Conservation (phyloP, 768 basidiomycete species). For the Tricholomella constricta region DNA sequence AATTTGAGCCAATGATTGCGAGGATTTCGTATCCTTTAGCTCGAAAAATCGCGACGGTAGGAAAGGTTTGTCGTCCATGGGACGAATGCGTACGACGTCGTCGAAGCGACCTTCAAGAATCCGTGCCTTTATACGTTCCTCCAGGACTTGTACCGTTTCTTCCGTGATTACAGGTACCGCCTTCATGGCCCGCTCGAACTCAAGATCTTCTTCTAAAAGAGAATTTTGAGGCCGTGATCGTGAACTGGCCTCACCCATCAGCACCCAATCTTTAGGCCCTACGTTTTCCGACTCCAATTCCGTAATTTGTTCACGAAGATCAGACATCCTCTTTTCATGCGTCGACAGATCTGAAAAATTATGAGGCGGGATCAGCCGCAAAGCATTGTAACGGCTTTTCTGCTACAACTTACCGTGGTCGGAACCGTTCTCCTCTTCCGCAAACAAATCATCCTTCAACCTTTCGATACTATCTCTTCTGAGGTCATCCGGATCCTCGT, state of each 20-base stretch:
- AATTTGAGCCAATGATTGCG: slow-evolving; percentile 90
- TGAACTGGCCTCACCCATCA: slow-evolving; percentile 88
- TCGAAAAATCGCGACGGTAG: slow-evolving; percentile 89
- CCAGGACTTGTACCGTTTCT: slow-evolving; percentile 76
- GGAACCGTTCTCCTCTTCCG: slow-evolving; percentile 61
- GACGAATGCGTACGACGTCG: slow-evolving; percentile 85
- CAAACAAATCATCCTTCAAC: slow-evolving; percentile 78
- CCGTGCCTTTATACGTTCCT: slow-evolving; percentile 88
- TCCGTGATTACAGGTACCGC: slow-evolving; percentile 89
- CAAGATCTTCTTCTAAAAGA: slow-evolving; percentile 90
- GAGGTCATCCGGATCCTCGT: slow-evolving; percentile 28
- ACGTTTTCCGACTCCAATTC: slow-evolving; percentile 86
- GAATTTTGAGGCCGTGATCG: slow-evolving; percentile 87
- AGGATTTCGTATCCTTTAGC: slow-evolving; percentile 84
- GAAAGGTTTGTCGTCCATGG: slow-evolving; percentile 83
- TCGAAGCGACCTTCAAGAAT: slow-evolving; percentile 87
- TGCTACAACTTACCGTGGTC: slow-evolving; percentile 26
- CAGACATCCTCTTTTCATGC: slow-evolving; percentile 77
- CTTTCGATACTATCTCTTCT: slow-evolving; percentile 58
- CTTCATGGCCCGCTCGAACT: slow-evolving; percentile 90
- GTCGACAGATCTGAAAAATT: slow-evolving; percentile 61
- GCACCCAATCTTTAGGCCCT: slow-evolving; percentile 87
- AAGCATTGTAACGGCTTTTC: slow-evolving; percentile 9
- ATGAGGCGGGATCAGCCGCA: slow-evolving; percentile 5
- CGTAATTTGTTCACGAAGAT: slow-evolving; percentile 76